Percentiles rank a stretch among this genome's conserved stretches.
Evolutionary conservation across 257 asterid species (phyloP).

Genomic region (Galeopsis tetrahit): DNA sequence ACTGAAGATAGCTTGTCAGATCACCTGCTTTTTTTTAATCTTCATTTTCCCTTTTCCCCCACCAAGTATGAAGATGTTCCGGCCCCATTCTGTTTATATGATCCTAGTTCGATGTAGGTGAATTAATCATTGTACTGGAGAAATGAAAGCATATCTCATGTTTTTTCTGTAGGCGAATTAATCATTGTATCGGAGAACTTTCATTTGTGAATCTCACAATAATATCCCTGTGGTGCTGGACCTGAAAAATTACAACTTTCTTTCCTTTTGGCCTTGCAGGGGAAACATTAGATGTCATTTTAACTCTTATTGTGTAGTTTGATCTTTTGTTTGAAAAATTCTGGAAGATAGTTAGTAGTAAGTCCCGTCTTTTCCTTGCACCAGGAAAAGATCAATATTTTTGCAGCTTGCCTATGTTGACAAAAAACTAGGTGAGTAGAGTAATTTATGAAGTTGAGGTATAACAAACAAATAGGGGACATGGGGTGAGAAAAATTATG

Average conservation of each 20-base stretch:
- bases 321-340: slow-evolving; percentile 11
- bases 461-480: not conserved
- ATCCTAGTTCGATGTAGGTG: slow-evolving; percentile 13
- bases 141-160: slow-evolving; percentile 1
- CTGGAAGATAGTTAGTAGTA: slow-evolving; percentile 1
- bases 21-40: slow-evolving; percentile 8
- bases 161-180: slow-evolving; percentile 4
- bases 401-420: slow-evolving; percentile 21
- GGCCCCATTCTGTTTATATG: not conserved
- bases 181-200: slow-evolving; percentile 14
- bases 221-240: not conserved
- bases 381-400: not conserved
- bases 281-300: not conserved
- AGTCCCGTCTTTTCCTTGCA: slow-evolving; percentile 21
- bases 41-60: not conserved
- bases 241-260: slow-evolving; percentile 16
- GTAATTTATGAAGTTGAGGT: slow-evolving; percentile 12
- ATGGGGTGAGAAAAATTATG: slow-evolving; percentile 14
- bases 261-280: slow-evolving; percentile 7
- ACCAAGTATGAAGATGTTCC: not conserved
- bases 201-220: not conserved
- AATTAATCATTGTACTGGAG: slow-evolving; percentile 11
- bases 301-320: slow-evolving; percentile 18
- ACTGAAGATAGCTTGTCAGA: slow-evolving; percentile 28
- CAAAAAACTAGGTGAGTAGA: slow-evolving; percentile 11